Percentiles rank a stretch among this genome's conserved stretches.
These are phyloP conservation scores for Fusarium nygamai DNA, from an alignment of 2,329 filamentous ascomycete species.

Conservation along the genomic window DNA sequence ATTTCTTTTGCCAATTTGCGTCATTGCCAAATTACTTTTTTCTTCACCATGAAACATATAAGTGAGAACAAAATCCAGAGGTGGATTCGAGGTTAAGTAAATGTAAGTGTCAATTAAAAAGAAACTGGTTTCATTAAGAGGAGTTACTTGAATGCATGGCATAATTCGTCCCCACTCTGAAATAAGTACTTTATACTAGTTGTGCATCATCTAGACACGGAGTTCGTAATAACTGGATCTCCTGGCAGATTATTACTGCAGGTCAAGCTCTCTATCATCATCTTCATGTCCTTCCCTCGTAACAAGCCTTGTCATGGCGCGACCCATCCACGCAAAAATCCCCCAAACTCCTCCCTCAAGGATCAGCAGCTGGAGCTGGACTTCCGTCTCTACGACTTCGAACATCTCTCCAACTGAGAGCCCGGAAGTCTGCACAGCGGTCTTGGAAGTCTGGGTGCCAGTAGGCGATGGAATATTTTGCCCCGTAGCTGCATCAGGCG, in stretches of 20 bases:
- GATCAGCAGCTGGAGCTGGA: background rate
- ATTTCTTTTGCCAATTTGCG: background rate
- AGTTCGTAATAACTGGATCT: too few species aligned
- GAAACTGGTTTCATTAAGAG: background rate
- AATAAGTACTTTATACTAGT: too few species aligned
- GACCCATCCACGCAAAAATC: background rate
- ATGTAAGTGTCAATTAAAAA: background rate
- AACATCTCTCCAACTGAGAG: rapidly evolving
- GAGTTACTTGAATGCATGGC: rapidly evolving
- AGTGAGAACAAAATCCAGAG: too few species aligned
- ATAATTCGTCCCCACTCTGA: too few species aligned
- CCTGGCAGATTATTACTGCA: background rate
- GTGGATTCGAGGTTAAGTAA: rapidly evolving
- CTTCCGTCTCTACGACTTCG: background rate
- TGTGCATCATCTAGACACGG: too few species aligned
- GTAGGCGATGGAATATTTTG: rapidly evolving
- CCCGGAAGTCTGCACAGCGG: rapidly evolving
- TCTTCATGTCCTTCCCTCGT: background rate
- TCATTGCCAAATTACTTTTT: background rate
- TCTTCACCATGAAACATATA: too few species aligned
- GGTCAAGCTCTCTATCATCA: background rate
- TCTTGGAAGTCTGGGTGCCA: rapidly evolving
- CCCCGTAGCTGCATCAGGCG: rapidly evolving
- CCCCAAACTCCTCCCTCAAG: background rate
- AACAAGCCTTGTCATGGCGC: background rate